These are phyloP conservation scores for Madurella fahalii DNA, from an alignment of 2,329 filamentous ascomycete species.

Conservation along the genomic window DNA sequence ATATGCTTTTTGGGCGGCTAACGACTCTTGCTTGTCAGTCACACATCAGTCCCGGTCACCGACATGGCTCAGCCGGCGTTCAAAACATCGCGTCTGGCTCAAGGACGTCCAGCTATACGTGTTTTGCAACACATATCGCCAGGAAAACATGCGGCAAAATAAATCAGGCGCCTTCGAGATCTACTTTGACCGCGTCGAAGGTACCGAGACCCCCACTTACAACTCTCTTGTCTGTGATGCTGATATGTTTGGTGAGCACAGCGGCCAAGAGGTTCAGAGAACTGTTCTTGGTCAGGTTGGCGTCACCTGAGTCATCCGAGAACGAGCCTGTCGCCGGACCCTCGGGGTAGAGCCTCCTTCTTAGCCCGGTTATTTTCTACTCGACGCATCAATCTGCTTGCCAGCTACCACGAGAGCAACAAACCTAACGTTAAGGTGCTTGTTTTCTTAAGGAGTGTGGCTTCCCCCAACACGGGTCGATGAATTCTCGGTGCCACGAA, in stretches of 20 bases:
- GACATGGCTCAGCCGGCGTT: conserved; percentile 49
- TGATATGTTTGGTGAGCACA: neutral
- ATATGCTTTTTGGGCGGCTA: neutral
- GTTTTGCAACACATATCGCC: conserved; percentile 53
- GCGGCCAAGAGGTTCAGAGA: conserved; percentile 24
- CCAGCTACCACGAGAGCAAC: no score
- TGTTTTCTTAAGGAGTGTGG: no score
- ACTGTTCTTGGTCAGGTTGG: conserved; percentile 13
- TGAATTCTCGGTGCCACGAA: no score
- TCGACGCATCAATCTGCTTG: neutral
- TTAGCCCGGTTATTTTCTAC: neutral
- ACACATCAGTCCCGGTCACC: conserved; percentile 47
- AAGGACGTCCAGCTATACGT: conserved; percentile 55
- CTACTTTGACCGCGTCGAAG: conserved; percentile 43
- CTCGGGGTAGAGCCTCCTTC: neutral
- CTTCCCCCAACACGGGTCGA: no score
- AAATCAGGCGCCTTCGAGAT: conserved; percentile 48
- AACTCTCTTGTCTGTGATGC: neutral
- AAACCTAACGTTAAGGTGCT: no score
- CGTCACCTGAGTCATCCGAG: conserved; percentile 17
- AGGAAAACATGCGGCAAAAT: conserved; percentile 49
- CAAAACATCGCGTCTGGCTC: conserved; percentile 46
- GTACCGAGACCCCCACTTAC: conserved; percentile 12
- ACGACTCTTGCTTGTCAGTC: conserved; percentile 35
- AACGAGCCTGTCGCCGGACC: conserved; percentile 6